Evolutionary conservation across 1,139 yeast genomes (phyloP), one percentile per base, ranked within the genome.

Genomic region (Geotrichum citri-aurantii): DNA sequence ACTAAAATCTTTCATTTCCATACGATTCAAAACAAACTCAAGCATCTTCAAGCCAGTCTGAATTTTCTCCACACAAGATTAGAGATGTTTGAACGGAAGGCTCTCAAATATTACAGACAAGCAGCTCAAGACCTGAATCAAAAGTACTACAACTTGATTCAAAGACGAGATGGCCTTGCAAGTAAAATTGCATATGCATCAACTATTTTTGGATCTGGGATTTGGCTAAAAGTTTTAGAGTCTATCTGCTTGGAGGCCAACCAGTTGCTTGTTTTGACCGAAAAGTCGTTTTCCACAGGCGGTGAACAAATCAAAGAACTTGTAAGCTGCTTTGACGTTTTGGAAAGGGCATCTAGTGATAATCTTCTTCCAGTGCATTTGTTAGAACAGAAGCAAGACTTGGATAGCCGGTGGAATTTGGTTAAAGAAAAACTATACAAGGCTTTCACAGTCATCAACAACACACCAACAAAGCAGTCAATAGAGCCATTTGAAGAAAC

Each of bases 31-130:
- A 54, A 29, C 47, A 57, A 42, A 31, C 37, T 83, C 12, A 75
- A 74, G 40, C 89, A 89, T 0, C 72, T 85, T 52, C 73, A 75
- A 50, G 85, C 84, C 1, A 84, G 92, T 21, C 66, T 86, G n/a
- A 77, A 79, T 50, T 79, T 84, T 58, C 74, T 86, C 3, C 88
- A 88, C 0, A 66, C 74, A 17, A 73, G 86, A 56, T 74, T 86
- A 24, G 81, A 81, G 23, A 77, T 75, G 55, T 80, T 77, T 67
- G 72, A 67, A 57, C 68, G 66, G 19, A 67, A 70, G 54, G 79
- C 77, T 54, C 67, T 64, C 60, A 63, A 64, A 26, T 54, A 61
- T 6, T 70, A 73, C 63, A 79, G 77, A n/a, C 71, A 71, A 1
- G 74, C 75, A 2, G 66, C 73, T n/a, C 66, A 63, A 19, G 65